Evolutionary conservation across 2,329 filamentous ascomycete genomes (phyloP).

Genomic region (Fusarium multiceps): DNA sequence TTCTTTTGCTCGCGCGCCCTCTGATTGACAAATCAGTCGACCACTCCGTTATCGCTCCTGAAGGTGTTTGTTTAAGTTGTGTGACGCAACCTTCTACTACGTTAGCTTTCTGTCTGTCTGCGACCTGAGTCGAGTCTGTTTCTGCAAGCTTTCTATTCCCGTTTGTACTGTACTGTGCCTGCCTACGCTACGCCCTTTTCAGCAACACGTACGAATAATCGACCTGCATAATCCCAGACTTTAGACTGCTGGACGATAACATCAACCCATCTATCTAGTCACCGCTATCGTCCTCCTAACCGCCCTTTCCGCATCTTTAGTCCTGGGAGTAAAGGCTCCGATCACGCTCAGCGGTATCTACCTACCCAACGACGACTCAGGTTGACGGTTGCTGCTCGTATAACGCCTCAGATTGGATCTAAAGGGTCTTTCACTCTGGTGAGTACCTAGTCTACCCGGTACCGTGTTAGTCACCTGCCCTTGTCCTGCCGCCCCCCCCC

Average conservation of each 20-base stretch:
- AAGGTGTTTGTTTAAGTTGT: conserved; percentile 8
- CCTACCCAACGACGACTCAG: conserved; percentile 19
- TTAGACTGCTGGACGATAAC: conserved; percentile 29
- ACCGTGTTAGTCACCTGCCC: conserved; percentile 47
- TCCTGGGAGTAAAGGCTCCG: conserved; percentile 29
- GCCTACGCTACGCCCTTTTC: conserved; percentile 25
- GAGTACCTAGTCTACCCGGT: not conserved
- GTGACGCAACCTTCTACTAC: conserved; percentile 40
- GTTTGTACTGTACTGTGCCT: conserved; percentile 10
- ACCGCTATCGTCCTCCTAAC: conserved; percentile 32
- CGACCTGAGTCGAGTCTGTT: not conserved
- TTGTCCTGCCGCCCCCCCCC: conserved; percentile 26
- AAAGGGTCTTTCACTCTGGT: conserved; percentile 21
- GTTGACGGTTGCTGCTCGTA: conserved; percentile 39
- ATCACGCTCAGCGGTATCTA: conserved; percentile 35
- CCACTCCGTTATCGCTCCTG: not conserved
- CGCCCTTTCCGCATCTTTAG: conserved; percentile 37
- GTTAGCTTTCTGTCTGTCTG: conserved; percentile 6
- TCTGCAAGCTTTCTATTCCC: conserved; percentile 19
- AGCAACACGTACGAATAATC: conserved; percentile 39
- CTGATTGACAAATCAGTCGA: not conserved
- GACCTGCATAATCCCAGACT: conserved; percentile 43
- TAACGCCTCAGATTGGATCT: conserved; percentile 34
- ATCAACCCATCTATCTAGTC: conserved; percentile 39
- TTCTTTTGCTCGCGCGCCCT: not conserved